Evolutionary conservation across 768 basidiomycete genomes (phyloP).

Genomic region (Tricholoma sp.): DNA sequence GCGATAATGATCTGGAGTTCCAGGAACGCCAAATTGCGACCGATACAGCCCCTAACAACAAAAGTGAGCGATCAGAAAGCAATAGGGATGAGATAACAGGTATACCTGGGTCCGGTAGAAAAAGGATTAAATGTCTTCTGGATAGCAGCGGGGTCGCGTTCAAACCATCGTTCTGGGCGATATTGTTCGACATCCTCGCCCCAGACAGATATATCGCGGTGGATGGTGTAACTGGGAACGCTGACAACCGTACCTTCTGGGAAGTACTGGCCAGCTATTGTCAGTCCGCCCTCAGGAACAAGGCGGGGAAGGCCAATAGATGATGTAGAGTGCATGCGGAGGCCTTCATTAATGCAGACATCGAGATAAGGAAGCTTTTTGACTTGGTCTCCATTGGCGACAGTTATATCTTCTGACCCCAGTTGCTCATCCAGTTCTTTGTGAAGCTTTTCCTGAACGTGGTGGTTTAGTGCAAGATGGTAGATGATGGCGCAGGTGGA

Average conservation of each 20-base stretch:
- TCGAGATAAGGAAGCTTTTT: slow-evolving; percentile 77
- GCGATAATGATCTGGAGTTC: slow-evolving; percentile 78
- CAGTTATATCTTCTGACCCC: slow-evolving; percentile 51
- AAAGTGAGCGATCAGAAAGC: neutral
- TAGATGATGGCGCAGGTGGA: slow-evolving; percentile 89
- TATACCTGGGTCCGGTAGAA: slow-evolving; percentile 73
- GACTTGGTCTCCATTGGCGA: slow-evolving; percentile 60
- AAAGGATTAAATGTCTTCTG: slow-evolving; percentile 83
- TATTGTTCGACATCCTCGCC: slow-evolving; percentile 71
- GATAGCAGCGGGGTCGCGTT: slow-evolving; percentile 53
- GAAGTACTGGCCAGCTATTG: slow-evolving; percentile 53
- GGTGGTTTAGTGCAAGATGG: slow-evolving; percentile 67
- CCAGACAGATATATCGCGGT: slow-evolving; percentile 70
- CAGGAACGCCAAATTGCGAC: slow-evolving; percentile 75
- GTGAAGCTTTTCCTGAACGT: slow-evolving; percentile 66
- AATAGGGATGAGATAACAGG: slow-evolving; percentile 1
- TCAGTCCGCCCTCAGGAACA: slow-evolving; percentile 71
- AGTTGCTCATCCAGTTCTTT: slow-evolving; percentile 67
- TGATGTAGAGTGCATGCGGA: slow-evolving; percentile 82
- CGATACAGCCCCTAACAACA: slow-evolving; percentile 67
- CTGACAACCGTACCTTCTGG: slow-evolving; percentile 72
- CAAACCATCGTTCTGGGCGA: slow-evolving; percentile 85
- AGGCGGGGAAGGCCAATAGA: slow-evolving; percentile 79
- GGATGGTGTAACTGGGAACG: slow-evolving; percentile 81
- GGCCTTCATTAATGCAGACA: slow-evolving; percentile 82